phyloP scores from a whole-genome alignment of 2,329 filamentous ascomycete genomes.

The Fusarium tjaetaba region DNA sequence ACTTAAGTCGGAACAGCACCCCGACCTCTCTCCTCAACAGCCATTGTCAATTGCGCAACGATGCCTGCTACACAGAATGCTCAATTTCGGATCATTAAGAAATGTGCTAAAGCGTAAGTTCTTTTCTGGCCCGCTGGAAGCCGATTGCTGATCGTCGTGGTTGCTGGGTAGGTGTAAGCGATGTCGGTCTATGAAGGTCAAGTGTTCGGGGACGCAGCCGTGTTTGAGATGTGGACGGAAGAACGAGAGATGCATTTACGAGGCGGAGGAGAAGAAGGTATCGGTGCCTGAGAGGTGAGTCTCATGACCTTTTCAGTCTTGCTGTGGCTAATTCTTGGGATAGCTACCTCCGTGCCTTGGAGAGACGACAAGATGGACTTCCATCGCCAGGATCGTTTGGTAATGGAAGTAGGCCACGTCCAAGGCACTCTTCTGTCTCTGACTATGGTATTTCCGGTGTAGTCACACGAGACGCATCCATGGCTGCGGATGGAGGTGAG shows the following conservation, averaged over 20 bases:
- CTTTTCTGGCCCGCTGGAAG: not conserved
- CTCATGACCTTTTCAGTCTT: fast-evolving
- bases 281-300: slow-evolving; percentile 40
- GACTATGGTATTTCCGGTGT: slow-evolving; percentile 24
- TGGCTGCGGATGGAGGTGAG: slow-evolving; percentile 5
- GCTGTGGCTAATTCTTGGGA: not conserved
- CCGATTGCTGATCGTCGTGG: slow-evolving; percentile 8
- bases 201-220: slow-evolving; percentile 40
- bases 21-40: slow-evolving; percentile 20
- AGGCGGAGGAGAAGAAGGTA: slow-evolving; percentile 38
- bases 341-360: slow-evolving; percentile 40
- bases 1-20: slow-evolving; percentile 38
- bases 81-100: slow-evolving; percentile 34
- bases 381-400: slow-evolving; percentile 10
- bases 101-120: slow-evolving; percentile 40
- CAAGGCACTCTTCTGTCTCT: slow-evolving; percentile 31
- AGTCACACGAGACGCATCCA: not conserved
- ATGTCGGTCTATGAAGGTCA: slow-evolving; percentile 44
- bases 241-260: slow-evolving; percentile 38
- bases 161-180: slow-evolving; percentile 37
- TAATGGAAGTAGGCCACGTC: not conserved
- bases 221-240: slow-evolving; percentile 40
- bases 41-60: not conserved
- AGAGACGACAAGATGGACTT: slow-evolving; percentile 30
- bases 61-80: slow-evolving; percentile 25